Evolutionary conservation across 1,284 basidiomycete species (phyloP).

Genomic region (Pseudozyma flocculosa): DNA sequence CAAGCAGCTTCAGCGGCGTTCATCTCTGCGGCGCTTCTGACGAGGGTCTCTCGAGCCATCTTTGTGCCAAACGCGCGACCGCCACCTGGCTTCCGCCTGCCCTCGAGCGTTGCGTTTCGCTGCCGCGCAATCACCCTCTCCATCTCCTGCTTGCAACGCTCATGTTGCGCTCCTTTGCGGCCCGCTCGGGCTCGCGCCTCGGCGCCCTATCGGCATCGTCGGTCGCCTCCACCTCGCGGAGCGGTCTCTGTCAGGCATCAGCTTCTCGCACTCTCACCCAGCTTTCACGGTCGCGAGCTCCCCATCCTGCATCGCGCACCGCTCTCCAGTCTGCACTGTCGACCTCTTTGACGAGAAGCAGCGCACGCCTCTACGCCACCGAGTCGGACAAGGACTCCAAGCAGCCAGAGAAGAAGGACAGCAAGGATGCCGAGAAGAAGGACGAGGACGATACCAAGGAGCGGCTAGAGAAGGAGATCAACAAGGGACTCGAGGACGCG

Average conservation of each 20-base stretch:
- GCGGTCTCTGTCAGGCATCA: not conserved
- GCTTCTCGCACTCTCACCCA: not conserved
- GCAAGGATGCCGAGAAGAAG: slow-evolving; percentile 16
- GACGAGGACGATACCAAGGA: slow-evolving; percentile 7
- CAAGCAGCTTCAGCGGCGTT: too few relatives aligned
- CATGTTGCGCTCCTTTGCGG: not conserved
- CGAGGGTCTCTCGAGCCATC: too few relatives aligned
- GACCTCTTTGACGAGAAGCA: not conserved
- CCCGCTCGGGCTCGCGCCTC: not conserved
- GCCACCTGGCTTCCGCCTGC: too few relatives aligned
- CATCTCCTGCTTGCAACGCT: too few relatives aligned
- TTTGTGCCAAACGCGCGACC: too few relatives aligned
- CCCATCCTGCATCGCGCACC: not conserved
- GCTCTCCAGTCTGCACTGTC: not conserved
- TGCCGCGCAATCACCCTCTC: too few relatives aligned
- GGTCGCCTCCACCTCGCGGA: not conserved
- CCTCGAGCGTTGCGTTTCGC: too few relatives aligned
- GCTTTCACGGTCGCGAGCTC: not conserved
- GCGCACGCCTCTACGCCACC: slow-evolving; percentile 23
- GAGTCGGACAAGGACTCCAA: slow-evolving; percentile 30
- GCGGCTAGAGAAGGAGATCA: slow-evolving; percentile 42
- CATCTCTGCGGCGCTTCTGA: too few relatives aligned
- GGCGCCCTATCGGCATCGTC: not conserved
- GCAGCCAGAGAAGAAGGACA: slow-evolving; percentile 24
- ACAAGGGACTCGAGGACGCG: slow-evolving; percentile 46